Evolutionary conservation across 805 yeast genomes (phyloP), one percentile per base, ranked within the genome.

Genomic region (Candida xiaguanensis): DNA sequence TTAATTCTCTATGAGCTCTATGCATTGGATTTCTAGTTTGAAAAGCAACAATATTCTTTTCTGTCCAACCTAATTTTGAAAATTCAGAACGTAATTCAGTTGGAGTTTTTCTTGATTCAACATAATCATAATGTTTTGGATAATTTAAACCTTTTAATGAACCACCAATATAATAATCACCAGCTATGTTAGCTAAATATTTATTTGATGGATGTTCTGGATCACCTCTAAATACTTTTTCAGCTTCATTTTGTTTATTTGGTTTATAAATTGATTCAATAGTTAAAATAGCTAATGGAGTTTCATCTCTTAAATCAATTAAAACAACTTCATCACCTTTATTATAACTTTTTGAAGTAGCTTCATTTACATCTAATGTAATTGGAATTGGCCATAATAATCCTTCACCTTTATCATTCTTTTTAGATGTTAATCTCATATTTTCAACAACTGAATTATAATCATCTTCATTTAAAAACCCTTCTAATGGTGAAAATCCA

Each of bases 11-110:
- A 65, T 90, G 98, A 24, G 98, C 98, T 63, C 98, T 81, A 66
- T 90, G 98, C 97, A 90, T 91, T 51, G 98, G 98, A 71, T 90
- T 90, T 72, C 98, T 80, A 31, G 98, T 90, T 71, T 90, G 98
- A 82, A 90, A 90, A 24, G 98, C 98, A 34, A 90, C 98, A 40
- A 90, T 85, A 38, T 62, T 57, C 41, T 67, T 63, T 55, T 80
- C 74, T 54, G 78, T 75, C 97, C 97, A 90, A 49, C 86, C 83
- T 59, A 84, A 80, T 53, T 77, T 76, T 45, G 68, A 62, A 57
- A 91, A 91, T 69, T 90, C 96, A 17, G 80, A 66, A 65, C 98
- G 81, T 55, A 90, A 75, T 66, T 89, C 95, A 19, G 87, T 79
- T 20, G 98, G 98, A 19, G 96, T 85, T 67, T 83, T 83, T 62